Evolutionary conservation across 495 filamentous ascomycete species (phyloP).

Genomic region (Hypoxylon perforatum): DNA sequence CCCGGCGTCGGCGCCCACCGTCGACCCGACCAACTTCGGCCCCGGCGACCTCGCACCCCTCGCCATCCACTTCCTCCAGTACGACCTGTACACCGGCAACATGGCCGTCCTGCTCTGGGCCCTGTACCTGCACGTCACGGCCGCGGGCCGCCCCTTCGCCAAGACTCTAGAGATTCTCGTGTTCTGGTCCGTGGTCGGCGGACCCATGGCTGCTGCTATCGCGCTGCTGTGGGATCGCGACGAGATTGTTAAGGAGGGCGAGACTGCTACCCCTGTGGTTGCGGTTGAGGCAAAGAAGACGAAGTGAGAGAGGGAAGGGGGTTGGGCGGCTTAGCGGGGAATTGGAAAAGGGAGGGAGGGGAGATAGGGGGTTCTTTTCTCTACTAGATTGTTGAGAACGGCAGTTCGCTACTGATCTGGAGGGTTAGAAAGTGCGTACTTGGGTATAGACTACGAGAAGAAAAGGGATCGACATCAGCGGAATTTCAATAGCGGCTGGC

Average conservation of each 20-base stretch:
- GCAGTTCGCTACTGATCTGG: no score
- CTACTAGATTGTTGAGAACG: no score
- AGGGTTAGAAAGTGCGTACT: no score
- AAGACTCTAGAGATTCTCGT: slow-evolving; percentile 54
- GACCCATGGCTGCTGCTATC: slow-evolving; percentile 62
- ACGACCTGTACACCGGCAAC: slow-evolving; percentile 67
- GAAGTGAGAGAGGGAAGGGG: slow-evolving; percentile 6
- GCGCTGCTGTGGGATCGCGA: slow-evolving; percentile 51
- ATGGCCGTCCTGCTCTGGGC: slow-evolving; percentile 66
- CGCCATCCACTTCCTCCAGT: slow-evolving; percentile 65
- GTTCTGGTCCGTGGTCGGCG: slow-evolving; percentile 56
- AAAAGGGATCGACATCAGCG: no score
- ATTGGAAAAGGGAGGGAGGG: no score
- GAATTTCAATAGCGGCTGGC: no score
- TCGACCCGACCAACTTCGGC: slow-evolving; percentile 43
- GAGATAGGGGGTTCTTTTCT: no score
- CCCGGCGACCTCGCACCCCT: slow-evolving; percentile 60
- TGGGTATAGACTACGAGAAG: no score
- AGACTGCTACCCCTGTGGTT: slow-evolving; percentile 5
- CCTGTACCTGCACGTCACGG: slow-evolving; percentile 55
- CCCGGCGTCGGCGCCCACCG: slow-evolving; percentile 37
- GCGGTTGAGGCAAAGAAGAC: slow-evolving; percentile 28
- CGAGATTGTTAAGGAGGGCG: slow-evolving; percentile 28
- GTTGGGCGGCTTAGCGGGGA: no score
- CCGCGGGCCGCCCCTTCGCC: slow-evolving; percentile 45